These are phyloP conservation scores for Helminthosporium solani DNA, from an alignment of 2,329 filamentous ascomycete genomes.

Conservation along the genomic window DNA sequence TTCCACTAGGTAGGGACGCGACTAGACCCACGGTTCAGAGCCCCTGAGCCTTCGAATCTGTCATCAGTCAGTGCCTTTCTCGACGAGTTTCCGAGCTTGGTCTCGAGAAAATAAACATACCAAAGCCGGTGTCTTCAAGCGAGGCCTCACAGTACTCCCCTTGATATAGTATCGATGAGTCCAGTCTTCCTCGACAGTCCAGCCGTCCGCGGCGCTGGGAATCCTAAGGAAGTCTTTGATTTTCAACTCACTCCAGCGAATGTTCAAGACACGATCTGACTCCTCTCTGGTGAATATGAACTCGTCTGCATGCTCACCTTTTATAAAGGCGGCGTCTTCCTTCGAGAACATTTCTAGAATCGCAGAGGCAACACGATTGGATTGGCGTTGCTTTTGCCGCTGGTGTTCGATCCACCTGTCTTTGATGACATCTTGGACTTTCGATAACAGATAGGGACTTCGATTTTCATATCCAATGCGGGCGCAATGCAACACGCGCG, in stretches of 20 bases:
- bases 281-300: too few relatives aligned
- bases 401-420: conserved; percentile 1
- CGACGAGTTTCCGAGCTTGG: neutral
- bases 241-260: too few relatives aligned
- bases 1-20: too few relatives aligned
- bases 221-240: too few relatives aligned
- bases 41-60: too few relatives aligned
- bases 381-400: neutral
- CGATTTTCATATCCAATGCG: conserved; percentile 11
- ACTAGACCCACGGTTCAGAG: too few relatives aligned
- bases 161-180: neutral
- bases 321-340: too few relatives aligned
- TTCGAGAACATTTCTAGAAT: too few relatives aligned
- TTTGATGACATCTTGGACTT: neutral
- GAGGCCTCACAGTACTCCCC: neutral
- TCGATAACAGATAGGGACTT: neutral
- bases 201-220: too few relatives aligned
- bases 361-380: neutral
- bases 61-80: neutral
- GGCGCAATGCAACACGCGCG: conserved; percentile 8
- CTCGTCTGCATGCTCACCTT: too few relatives aligned
- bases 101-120: neutral
- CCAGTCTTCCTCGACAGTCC: neutral
- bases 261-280: too few relatives aligned
- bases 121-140: neutral